Conservation (phyloP, 139 green algal genomes). For the Micractinium sp. region DNA sequence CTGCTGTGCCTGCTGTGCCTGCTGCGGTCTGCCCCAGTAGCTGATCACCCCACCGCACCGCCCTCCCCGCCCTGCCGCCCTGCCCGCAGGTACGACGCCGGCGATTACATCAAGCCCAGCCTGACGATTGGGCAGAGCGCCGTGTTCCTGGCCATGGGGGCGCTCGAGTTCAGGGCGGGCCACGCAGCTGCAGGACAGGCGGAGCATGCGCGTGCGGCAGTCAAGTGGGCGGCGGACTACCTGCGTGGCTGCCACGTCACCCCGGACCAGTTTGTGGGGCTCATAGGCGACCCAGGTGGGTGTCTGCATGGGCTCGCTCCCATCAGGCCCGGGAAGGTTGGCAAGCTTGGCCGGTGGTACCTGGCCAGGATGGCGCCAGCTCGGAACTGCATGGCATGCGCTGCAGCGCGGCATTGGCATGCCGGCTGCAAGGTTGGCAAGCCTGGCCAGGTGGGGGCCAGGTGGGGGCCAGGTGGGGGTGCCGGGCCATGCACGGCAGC, state of each 20-base stretch:
- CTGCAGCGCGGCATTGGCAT: too few relatives aligned
- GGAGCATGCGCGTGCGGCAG: neutral
- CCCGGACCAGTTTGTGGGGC: neutral
- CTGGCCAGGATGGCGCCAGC: too few relatives aligned
- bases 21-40: neutral
- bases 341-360: too few relatives aligned
- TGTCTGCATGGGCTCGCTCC: too few relatives aligned
- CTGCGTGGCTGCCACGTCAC: neutral
- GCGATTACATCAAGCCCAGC: slow-evolving; percentile 25
- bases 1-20: too few relatives aligned
- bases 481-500: too few relatives aligned
- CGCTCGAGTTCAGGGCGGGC: neutral
- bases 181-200: neutral
- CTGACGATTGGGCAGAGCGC: slow-evolving; percentile 13
- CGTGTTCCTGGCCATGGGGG: neutral
- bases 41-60: neutral
- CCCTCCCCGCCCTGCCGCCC: neutral
- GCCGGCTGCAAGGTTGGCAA: too few relatives aligned
- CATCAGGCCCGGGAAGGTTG: too few relatives aligned
- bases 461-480: too few relatives aligned
- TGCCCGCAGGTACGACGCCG: neutral
- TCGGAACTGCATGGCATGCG: too few relatives aligned
- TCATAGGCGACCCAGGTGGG: slow-evolving; percentile 31
- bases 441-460: too few relatives aligned
- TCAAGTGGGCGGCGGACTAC: slow-evolving; percentile 25